Evolutionary conservation across 495 filamentous ascomycete species (phyloP).

Genomic region (Lepraria neglecta): DNA sequence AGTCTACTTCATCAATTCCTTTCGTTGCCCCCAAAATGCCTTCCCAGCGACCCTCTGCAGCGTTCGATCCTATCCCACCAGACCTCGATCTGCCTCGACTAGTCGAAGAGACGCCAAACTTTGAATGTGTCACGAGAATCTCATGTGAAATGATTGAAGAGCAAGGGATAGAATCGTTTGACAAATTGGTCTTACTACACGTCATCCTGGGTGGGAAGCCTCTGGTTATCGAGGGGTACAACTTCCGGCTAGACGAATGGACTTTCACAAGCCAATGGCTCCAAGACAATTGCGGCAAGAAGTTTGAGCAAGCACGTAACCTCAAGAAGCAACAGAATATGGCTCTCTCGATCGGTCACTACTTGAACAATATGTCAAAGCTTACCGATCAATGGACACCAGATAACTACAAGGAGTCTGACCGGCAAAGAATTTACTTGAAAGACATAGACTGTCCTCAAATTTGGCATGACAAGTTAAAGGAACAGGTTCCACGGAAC

Average conservation of each 20-base stretch:
- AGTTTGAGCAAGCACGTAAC: slow-evolving; percentile 68
- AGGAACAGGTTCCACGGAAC: slow-evolving; percentile 64
- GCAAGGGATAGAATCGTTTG: slow-evolving; percentile 65
- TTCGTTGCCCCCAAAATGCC: slow-evolving; percentile 51
- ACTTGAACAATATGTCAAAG: slow-evolving; percentile 72
- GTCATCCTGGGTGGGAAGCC: slow-evolving; percentile 81
- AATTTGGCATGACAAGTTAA: slow-evolving; percentile 73
- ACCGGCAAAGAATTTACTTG: slow-evolving; percentile 78
- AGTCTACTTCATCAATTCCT: neutral
- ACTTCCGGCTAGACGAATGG: slow-evolving; percentile 56
- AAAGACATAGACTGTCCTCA: slow-evolving; percentile 92
- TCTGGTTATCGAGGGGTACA: slow-evolving; percentile 81
- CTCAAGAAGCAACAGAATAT: slow-evolving; percentile 61
- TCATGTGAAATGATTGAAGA: slow-evolving; percentile 65
- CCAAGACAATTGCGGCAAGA: slow-evolving; percentile 60
- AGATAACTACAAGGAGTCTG: slow-evolving; percentile 59
- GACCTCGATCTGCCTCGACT: slow-evolving; percentile 67
- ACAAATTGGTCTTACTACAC: slow-evolving; percentile 69
- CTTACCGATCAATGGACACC: slow-evolving; percentile 68
- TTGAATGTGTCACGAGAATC: slow-evolving; percentile 72
- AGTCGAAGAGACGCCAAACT: slow-evolving; percentile 72
- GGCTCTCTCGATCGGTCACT: slow-evolving; percentile 78
- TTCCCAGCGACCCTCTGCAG: slow-evolving; percentile 55
- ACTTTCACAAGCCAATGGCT: slow-evolving; percentile 81
- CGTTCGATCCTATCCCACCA: slow-evolving; percentile 79